phyloP scores from a whole-genome alignment of 2,329 filamentous ascomycete species.

The Aspergillus pseudoviridinutans region DNA sequence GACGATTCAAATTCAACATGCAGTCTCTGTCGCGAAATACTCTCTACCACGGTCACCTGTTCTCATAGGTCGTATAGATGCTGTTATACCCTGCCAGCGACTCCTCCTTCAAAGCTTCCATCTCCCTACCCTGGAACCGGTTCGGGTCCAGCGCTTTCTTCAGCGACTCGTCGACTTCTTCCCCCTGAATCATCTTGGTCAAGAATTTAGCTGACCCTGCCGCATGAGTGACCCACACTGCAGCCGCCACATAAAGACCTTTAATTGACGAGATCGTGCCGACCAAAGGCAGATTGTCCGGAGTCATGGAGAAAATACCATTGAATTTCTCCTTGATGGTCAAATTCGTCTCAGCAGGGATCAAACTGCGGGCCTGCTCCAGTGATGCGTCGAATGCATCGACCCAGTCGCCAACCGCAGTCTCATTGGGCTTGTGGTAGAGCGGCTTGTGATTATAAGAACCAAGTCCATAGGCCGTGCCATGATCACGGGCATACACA shows the following conservation, averaged over 20 bases:
- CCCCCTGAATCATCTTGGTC: constrained; percentile 9
- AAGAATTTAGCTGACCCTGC: constrained; percentile 28
- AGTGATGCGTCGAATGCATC: constrained; percentile 19
- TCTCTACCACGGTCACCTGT: neutral
- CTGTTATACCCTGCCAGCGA: constrained; percentile 28
- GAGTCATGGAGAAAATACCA: constrained; percentile 33
- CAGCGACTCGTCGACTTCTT: constrained; percentile 15
- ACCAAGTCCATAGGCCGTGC: constrained; percentile 29
- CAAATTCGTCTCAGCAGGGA: constrained; percentile 14
- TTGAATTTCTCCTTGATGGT: constrained; percentile 23
- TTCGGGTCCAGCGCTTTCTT: constrained; percentile 21
- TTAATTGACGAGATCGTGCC: constrained; percentile 20
- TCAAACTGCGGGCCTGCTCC: constrained; percentile 13
- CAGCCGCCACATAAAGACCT: constrained; percentile 30
- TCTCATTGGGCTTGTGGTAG: constrained; percentile 13
- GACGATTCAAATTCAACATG: neutral
- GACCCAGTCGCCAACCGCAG: constrained; percentile 21
- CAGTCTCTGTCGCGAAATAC: neutral
- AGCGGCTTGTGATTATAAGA: constrained; percentile 30
- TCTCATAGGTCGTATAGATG: constrained; percentile 25
- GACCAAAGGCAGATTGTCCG: constrained; percentile 32
- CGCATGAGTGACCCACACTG: constrained; percentile 36
- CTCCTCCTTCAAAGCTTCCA: constrained; percentile 15
- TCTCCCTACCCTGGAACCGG: constrained; percentile 20
- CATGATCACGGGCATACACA: constrained; percentile 34